phyloP scores from a whole-genome alignment of 768 basidiomycete species.

The Erythrobasidium yunnanense region DNA sequence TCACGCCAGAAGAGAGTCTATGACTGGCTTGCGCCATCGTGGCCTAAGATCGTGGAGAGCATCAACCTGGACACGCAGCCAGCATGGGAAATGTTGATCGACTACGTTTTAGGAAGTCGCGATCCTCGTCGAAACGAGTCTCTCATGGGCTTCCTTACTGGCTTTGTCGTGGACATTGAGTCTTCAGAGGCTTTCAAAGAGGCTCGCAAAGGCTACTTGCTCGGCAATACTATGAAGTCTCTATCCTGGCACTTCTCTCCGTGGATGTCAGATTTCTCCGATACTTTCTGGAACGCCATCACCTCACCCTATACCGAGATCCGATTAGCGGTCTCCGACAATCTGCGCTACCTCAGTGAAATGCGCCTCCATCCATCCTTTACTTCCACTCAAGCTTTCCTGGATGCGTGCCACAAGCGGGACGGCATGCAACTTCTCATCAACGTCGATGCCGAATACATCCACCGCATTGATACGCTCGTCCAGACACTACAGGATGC shows the following conservation, averaged over 20 bases:
- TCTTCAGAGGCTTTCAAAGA: constrained; percentile 75
- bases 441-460: constrained; percentile 33
- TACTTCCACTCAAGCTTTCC: constrained; percentile 32
- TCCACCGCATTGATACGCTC: constrained; percentile 31
- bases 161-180: constrained; percentile 57
- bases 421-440: constrained; percentile 29
- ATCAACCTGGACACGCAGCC: constrained; percentile 70
- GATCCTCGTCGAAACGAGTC: constrained; percentile 76
- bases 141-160: constrained; percentile 61
- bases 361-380: constrained; percentile 37
- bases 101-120: constrained; percentile 45
- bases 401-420: constrained; percentile 27
- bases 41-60: constrained; percentile 57
- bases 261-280: constrained; percentile 61
- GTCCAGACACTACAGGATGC: constrained; percentile 26
- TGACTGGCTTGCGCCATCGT: constrained; percentile 65
- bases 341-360: constrained; percentile 34
- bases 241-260: constrained; percentile 68
- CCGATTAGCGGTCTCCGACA: constrained; percentile 34
- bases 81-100: constrained; percentile 68
- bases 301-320: constrained; percentile 45
- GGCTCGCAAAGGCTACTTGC: constrained; percentile 37
- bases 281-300: constrained; percentile 61
- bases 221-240: constrained; percentile 43
- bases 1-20: constrained; percentile 59